A percentile compares a stretch with the other conserved stretches of the same genome.
Evolutionary conservation across 2,329 filamentous ascomycete species (phyloP).

Genomic region (Aspergillus neoniger): DNA sequence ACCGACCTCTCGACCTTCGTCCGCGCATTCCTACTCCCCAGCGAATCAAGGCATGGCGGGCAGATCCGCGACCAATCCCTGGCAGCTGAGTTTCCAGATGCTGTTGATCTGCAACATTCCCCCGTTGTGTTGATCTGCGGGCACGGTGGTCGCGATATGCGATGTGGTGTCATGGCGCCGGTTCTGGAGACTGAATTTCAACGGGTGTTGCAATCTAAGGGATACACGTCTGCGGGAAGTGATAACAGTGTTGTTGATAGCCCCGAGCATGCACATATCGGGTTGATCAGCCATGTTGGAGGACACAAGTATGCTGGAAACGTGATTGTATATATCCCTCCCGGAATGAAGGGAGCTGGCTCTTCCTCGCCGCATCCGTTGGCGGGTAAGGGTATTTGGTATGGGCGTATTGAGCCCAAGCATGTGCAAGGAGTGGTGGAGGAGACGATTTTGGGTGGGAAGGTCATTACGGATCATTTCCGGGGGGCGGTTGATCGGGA

Average conservation of each 20-base stretch:
- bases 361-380: conserved; percentile 32
- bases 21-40: conserved; percentile 44
- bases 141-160: conserved; percentile 75
- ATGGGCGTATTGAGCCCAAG: conserved; percentile 77
- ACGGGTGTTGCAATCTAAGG: conserved; percentile 32
- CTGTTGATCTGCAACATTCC: conserved; percentile 63
- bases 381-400: conserved; percentile 67
- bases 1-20: conserved; percentile 48
- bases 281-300: conserved; percentile 75
- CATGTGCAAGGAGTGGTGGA: conserved; percentile 88
- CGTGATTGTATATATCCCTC: conserved; percentile 74
- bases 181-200: conserved; percentile 72
- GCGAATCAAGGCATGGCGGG: conserved; percentile 26
- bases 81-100: conserved; percentile 56
- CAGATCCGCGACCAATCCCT: conserved; percentile 53
- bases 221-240: conserved; percentile 29
- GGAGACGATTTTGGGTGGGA: conserved; percentile 84
- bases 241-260: conserved; percentile 29
- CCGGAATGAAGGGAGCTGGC: conserved; percentile 28
- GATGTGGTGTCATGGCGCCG: conserved; percentile 81
- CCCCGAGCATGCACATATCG: conserved; percentile 41
- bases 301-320: conserved; percentile 96
- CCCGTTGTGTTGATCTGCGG: conserved; percentile 77
- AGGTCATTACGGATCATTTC: conserved; percentile 79
- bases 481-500: conserved; percentile 80